phyloP scores from a whole-genome alignment of 306 rosid genomes.

The Cucumis cinereus region DNA sequence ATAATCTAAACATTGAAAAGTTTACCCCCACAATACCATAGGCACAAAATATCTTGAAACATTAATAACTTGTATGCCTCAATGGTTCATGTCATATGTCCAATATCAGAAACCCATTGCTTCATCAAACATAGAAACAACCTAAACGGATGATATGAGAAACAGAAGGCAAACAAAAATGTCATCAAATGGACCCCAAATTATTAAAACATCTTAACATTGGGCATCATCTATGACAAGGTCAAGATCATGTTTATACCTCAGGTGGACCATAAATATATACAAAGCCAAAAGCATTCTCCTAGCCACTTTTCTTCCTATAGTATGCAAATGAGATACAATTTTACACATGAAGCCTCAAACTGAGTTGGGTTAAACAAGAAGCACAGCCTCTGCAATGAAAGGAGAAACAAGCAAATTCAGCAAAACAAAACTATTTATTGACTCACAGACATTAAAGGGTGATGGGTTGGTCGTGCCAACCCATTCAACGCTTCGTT shows the following conservation, averaged over 20 bases:
- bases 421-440: constrained; percentile 16
- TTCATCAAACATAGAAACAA: not conserved
- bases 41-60: not conserved
- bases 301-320: not conserved
- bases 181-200: not conserved
- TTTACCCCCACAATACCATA: not conserved
- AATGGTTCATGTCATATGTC: not conserved
- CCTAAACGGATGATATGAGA: not conserved
- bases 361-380: constrained; percentile 4
- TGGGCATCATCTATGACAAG: not conserved
- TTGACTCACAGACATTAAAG: constrained; percentile 20
- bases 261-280: not conserved
- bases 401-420: not conserved
- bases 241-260: not conserved
- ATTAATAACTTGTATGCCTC: not conserved
- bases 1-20: not conserved
- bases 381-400: not conserved
- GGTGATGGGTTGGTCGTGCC: constrained; percentile 43
- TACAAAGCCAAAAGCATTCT: constrained; percentile 2
- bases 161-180: not conserved
- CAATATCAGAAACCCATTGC: not conserved
- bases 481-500: constrained; percentile 68
- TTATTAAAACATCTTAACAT: not conserved
- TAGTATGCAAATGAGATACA: not conserved
- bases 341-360: not conserved